Evolutionary conservation across 495 filamentous ascomycete genomes (phyloP), one percentile per base, ranked within the genome.

Genomic region (Penicillium chermesinum): DNA sequence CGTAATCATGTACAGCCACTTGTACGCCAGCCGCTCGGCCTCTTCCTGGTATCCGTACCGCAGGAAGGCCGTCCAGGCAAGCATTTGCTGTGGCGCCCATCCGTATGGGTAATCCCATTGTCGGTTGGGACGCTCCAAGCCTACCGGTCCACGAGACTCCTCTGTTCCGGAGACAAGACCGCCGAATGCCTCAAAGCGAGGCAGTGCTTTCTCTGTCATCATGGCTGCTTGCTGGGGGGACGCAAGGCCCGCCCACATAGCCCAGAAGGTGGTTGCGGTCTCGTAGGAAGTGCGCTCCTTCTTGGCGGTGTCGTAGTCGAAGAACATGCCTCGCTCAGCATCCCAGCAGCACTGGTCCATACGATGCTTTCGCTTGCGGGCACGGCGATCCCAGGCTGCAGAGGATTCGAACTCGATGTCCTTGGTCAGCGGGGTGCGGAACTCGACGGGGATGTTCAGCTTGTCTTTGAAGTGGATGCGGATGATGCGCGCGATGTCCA

Each of bases 31-130:
- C 17, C 90, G 75, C 67, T 95, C 85, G 0, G 88, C 90, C 34
- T 95, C 91, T 19, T 89, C 84, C 34, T 87, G 78, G 58, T 93
- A 97, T 15, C 91, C 89, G 58, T 96, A 98, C 13, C 89, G 83
- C 61, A 87, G 76, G 25, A 98, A 74, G 5, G 88, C 94, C 0
- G 84, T 88, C 93, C 94, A 97, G 1, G 93, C 93, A 25, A 98
- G 81, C 71, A 98, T 96, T 72, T 98, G 93, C 75, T 98, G 93
- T 8, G 93, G 93, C 15, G 93, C 91, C 93, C 93, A 98, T 38
- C 93, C 93, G 62, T 89, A 95, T 1, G 93, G 93, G 62, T 90
- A 98, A 63, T 98, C 93, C 93, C 93, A 98, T 64, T 98, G 93
- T 27, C 90, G 80, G 56, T 95, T 96, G 2, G 93, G 93, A 10